phyloP scores from a whole-genome alignment of 495 filamentous ascomycete species.

The Penicillium arizonense region DNA sequence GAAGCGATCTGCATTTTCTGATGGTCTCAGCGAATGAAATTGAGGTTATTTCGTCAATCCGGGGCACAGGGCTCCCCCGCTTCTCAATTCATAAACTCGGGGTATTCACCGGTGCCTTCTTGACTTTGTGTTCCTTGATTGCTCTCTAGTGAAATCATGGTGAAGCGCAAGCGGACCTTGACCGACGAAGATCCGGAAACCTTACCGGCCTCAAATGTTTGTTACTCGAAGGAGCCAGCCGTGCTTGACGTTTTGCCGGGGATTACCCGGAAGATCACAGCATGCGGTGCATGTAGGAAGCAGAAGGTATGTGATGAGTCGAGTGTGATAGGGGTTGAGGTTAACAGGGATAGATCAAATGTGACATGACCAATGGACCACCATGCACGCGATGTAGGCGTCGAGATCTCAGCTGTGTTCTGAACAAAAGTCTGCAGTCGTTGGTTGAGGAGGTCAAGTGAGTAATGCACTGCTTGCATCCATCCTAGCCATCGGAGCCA shows the following conservation, averaged over 20 bases:
- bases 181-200: slow-evolving; percentile 16
- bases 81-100: slow-evolving; percentile 14
- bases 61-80: slow-evolving; percentile 4
- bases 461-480: background rate
- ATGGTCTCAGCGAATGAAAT: slow-evolving; percentile 9
- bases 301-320: slow-evolving; percentile 31
- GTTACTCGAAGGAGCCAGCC: slow-evolving; percentile 7
- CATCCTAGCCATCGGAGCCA: background rate
- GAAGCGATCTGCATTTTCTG: slow-evolving; percentile 4
- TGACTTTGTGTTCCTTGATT: background rate
- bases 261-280: slow-evolving; percentile 46
- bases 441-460: slow-evolving; percentile 38
- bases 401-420: slow-evolving; percentile 37
- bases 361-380: slow-evolving; percentile 38
- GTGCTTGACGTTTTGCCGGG: slow-evolving; percentile 28
- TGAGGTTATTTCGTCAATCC: slow-evolving; percentile 3
- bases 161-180: slow-evolving; percentile 14
- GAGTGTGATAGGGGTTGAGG: background rate
- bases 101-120: slow-evolving; percentile 12
- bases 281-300: slow-evolving; percentile 45
- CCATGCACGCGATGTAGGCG: slow-evolving; percentile 41
- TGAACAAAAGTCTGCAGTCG: slow-evolving; percentile 46
- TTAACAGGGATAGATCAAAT: slow-evolving; percentile 37
- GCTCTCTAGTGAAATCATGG: slow-evolving; percentile 1
- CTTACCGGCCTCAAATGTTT: slow-evolving; percentile 12